Base-by-base conservation (phyloP, 106 monocot genomes). In the Dendrobium officinale region DNA sequence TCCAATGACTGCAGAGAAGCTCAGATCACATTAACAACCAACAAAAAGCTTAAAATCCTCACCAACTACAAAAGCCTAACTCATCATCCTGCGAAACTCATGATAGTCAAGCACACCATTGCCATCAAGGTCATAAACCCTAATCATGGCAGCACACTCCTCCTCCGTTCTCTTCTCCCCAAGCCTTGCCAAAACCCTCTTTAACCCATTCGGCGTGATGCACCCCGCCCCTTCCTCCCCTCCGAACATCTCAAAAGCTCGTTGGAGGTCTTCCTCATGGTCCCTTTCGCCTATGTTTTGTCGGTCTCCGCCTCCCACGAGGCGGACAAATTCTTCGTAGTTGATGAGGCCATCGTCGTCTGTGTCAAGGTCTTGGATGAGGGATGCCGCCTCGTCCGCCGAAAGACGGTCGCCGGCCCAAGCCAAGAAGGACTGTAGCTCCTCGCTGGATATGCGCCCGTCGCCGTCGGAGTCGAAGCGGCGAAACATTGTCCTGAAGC, bases 1-100 rank as follows among this genome's bases (percentile, higher is more conserved):
- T 6, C 5, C 3, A 2, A 22, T 61, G 61, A 19, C 4, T 22
- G 54, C 54, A 10, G 54, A 61, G 7, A 0, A 61, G 22, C 24
- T n/a, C 0, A 61, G 20, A 61, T 61, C 61, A 22, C 61, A 61
- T 22, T 61, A 61, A 61, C n/a, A 61, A 61, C 61, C 22, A 61
- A 61, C 61, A 0, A 61, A 61, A 61, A 61, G 15, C 51, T 61
- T 58, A 58, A 48, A 48, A 61, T 20, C 61, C 61, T 51, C 13
- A 13, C n/a, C 22, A 61, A 24, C n/a, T 2, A 22, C n/a, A 22
- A 61, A 22, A 22, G n/a, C 27, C 37, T 73, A 75, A 59, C 73
- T n/a, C 90, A 90, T 90, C 90, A 90, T 90, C 58, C 66, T 72
- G 18, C 19, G 78, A 42, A 90, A 90, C 87, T 90, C 90, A 1